Percentiles rank a stretch among this genome's conserved stretches.
Evolutionary conservation across 176 grass and related monocot species (phyloP).

Genomic region (Lolium perenne): DNA sequence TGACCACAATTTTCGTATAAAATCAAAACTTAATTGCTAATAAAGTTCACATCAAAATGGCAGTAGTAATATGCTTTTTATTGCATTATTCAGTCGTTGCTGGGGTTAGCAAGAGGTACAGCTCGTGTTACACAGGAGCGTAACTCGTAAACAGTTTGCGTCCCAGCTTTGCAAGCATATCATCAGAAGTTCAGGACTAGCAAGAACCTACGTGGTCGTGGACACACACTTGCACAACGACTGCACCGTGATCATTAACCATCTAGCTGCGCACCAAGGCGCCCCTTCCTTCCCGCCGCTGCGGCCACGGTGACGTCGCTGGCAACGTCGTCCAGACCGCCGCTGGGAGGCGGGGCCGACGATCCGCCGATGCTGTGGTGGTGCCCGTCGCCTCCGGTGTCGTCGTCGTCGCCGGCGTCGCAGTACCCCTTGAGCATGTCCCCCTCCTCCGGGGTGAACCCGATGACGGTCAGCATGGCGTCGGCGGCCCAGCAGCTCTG

Average conservation of each 20-base stretch:
- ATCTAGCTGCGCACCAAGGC: neutral
- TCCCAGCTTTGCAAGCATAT: neutral
- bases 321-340: neutral
- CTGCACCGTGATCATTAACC: neutral
- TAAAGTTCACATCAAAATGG: too few species aligned
- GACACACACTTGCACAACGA: neutral
- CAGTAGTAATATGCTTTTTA: neutral
- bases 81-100: neutral
- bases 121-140: neutral
- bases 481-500: constrained; percentile 78
- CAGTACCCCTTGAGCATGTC: constrained; percentile 76
- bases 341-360: neutral
- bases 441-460: constrained; percentile 74
- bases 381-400: neutral
- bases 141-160: neutral
- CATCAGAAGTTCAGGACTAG: neutral
- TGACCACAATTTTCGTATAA: too few species aligned
- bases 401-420: constrained; percentile 28
- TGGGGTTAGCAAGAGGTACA: neutral
- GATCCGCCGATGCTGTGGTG: neutral
- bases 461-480: constrained; percentile 59
- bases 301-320: neutral
- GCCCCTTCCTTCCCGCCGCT: constrained; percentile 10
- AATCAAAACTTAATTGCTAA: too few species aligned
- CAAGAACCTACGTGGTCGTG: constrained; percentile 11